Base-by-base conservation (phyloP, 208 protist species). In the Trichomonas gallinae region DNA sequence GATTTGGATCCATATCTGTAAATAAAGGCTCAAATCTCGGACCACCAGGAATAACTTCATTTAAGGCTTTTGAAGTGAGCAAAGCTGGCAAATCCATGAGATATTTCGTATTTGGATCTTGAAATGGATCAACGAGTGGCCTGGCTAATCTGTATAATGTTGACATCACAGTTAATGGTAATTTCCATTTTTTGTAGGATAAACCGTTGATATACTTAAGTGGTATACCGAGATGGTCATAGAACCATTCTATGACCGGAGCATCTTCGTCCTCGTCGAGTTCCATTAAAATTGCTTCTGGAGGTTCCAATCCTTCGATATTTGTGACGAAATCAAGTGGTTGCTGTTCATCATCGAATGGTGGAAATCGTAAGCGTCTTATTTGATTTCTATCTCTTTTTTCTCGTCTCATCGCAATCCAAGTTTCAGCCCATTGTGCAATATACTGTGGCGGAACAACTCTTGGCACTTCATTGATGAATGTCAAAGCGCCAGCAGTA, bases 361-460 rank as follows among this genome's bases (percentile, higher is more conserved):
- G 98, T 82, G 99, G 99, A 97, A 99, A 99, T 89, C 99, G 98
- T 97, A 99, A 99, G 96, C 99, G 98, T 97, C 99, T 98, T 97
- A 99, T 99, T 97, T 99, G 98, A 13, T 97, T 97, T 96, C 99
- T 97, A 97, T 99, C 99, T 46, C 99, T 98, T 98, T 99, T 99
- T 97, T 99, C 99, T 58, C 98, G 97, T 40, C 99, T 98, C 99
- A 99, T 99, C 97, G 99, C 98, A 31, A 99, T 99, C 99, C 99
- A 99, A 98, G 99, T 99, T 0, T 99, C 99, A 23, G 98, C 99
- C 99, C 99, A 99, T 98, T 99, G 99, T 15, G 99, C 99, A 51
- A 99, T 97, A 96, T 96, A 98, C 10, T 96, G 96, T 3, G 97
- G 97, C 51, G 46, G 49, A 38, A 99, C 98, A 0, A 99, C 99